Conservation (phyloP, 108 stramenopile species). For the Cyclotella cryptica region DNA sequence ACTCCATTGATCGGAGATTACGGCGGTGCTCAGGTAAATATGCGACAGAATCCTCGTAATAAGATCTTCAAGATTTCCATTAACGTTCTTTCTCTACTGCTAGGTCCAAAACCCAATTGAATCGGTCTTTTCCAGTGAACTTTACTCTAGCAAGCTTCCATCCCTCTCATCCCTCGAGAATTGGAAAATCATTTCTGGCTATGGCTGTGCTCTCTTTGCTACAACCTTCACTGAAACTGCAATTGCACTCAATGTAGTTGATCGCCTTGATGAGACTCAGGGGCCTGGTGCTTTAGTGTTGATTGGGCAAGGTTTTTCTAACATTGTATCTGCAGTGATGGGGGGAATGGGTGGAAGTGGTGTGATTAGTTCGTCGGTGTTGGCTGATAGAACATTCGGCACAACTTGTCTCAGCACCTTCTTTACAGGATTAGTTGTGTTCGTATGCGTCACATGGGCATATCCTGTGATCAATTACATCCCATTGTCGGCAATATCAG, state of each 20-base stretch:
- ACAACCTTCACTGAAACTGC: constrained; percentile 52
- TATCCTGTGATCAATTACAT: constrained; percentile 53
- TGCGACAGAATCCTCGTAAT: not conserved
- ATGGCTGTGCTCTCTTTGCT: constrained; percentile 48
- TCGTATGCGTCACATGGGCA: constrained; percentile 42
- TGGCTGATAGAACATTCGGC: constrained; percentile 52
- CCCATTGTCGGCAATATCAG: constrained; percentile 50
- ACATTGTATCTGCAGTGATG: constrained; percentile 45
- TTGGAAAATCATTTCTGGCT: constrained; percentile 48
- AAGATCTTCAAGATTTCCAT: not conserved
- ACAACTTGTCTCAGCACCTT: constrained; percentile 54
- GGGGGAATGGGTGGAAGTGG: constrained; percentile 57
- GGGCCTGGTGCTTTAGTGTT: constrained; percentile 47
- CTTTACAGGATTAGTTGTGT: constrained; percentile 31
- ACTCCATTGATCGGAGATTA: constrained; percentile 55
- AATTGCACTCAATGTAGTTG: constrained; percentile 50
- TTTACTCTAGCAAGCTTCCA: constrained; percentile 30
- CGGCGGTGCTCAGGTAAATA: constrained; percentile 42
- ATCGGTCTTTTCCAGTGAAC: constrained; percentile 29
- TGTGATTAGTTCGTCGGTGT: constrained; percentile 41
- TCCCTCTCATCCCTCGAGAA: constrained; percentile 43
- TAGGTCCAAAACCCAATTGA: constrained; percentile 38
- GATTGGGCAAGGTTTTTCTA: constrained; percentile 47
- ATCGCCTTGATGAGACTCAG: constrained; percentile 47
- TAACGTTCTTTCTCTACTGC: not conserved